These are phyloP conservation scores for Grosmannia penicillata DNA, from an alignment of 2,329 filamentous ascomycete species.

Conservation along the genomic window DNA sequence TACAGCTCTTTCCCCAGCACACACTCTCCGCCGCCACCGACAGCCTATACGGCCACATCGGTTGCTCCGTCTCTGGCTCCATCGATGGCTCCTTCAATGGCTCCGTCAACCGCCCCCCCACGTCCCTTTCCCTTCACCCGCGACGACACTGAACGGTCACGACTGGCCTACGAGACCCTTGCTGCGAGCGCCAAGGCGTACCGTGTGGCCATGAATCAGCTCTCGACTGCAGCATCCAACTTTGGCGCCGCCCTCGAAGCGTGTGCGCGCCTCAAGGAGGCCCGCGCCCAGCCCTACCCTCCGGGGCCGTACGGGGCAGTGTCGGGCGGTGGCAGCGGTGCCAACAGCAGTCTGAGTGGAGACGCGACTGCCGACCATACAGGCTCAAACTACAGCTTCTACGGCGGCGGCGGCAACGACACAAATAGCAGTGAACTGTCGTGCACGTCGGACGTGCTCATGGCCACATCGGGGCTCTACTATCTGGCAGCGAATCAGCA, in stretches of 20 bases:
- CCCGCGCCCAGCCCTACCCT: slow-evolving; percentile 41
- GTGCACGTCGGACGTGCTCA: slow-evolving; percentile 48
- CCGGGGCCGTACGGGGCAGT: slow-evolving; percentile 11
- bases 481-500: slow-evolving; percentile 56
- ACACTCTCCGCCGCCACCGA: neutral
- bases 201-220: slow-evolving; percentile 42
- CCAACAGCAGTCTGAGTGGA: no score
- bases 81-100: no score
- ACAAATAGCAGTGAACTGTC: slow-evolving; percentile 21
- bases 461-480: slow-evolving; percentile 49
- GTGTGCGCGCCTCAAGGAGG: slow-evolving; percentile 54
- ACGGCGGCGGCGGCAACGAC: slow-evolving; percentile 11
- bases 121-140: slow-evolving; percentile 44
- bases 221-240: slow-evolving; percentile 45
- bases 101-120: slow-evolving; percentile 43
- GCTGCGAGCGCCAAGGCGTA: slow-evolving; percentile 48
- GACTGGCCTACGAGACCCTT: slow-evolving; percentile 47
- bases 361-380: no score
- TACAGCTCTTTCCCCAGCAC: neutral
- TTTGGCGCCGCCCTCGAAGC: slow-evolving; percentile 52
- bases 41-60: neutral
- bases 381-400: neutral
- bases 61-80: no score
- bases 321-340: slow-evolving; percentile 13
- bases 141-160: slow-evolving; percentile 46